Conservation (phyloP, 1,284 basidiomycete genomes). For the Pseudozyma hubeiensis region DNA sequence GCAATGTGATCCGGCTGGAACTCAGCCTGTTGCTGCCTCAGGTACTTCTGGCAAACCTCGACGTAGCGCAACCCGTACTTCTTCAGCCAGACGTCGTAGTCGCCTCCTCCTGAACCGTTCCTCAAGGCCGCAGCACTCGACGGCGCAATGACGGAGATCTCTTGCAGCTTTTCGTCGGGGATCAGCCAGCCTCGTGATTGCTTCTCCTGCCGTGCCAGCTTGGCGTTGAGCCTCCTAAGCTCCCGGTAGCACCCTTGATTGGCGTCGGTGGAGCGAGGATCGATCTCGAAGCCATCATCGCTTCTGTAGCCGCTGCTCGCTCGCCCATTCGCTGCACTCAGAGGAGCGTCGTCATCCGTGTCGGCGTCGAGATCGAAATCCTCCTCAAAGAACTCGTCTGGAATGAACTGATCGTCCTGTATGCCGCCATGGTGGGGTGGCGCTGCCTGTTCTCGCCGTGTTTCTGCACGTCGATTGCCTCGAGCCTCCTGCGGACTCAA, state of each 20-base stretch:
- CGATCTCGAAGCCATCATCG: conserved; percentile 30
- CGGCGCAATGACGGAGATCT: conserved; percentile 28
- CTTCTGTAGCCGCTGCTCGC: background rate
- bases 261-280: conserved; percentile 15
- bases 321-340: background rate
- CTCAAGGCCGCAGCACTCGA: background rate
- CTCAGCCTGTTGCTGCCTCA: background rate
- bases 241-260: conserved; percentile 27
- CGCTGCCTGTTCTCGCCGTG: conserved; percentile 9
- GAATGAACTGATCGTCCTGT: conserved; percentile 17
- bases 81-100: conserved; percentile 6
- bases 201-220: conserved; percentile 23
- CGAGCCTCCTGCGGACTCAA: conserved; percentile 25
- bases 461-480: background rate
- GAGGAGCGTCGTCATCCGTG: conserved; percentile 26
- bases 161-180: conserved; percentile 28
- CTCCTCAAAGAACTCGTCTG: conserved; percentile 30
- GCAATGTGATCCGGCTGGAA: background rate
- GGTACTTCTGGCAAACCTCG: conserved; percentile 26
- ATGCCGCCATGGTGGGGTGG: conserved; percentile 15
- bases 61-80: conserved; percentile 32
- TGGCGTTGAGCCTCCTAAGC: conserved; percentile 24
- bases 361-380: conserved; percentile 21
- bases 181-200: conserved; percentile 17
- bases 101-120: background rate